These are phyloP conservation scores for Coemansia sp. DNA, from an alignment of 192 early-diverging fungal species.

Conservation along the genomic window DNA sequence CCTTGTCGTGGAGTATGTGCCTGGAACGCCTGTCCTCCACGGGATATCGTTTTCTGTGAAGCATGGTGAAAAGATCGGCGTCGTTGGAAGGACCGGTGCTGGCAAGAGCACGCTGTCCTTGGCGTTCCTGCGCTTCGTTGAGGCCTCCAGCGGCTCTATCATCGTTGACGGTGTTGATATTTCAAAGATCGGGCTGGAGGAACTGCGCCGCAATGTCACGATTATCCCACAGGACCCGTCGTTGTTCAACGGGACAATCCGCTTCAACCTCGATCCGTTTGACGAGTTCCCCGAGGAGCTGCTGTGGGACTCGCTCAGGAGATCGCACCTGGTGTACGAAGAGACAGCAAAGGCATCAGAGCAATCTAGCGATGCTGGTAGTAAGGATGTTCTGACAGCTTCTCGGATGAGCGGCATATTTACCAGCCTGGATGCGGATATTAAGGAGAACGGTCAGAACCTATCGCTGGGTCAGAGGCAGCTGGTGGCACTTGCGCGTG, in stretches of 20 bases:
- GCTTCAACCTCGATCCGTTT: conserved; percentile 92
- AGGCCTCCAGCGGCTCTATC: conserved; percentile 65
- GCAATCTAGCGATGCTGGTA: not conserved
- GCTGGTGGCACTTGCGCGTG: conserved; percentile 75
- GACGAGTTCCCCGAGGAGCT: conserved; percentile 71
- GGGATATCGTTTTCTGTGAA: conserved; percentile 69
- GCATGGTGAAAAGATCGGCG: conserved; percentile 80
- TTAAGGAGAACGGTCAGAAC: conserved; percentile 82
- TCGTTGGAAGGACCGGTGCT: conserved; percentile 90
- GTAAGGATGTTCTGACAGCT: not conserved
- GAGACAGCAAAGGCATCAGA: not conserved
- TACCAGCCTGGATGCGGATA: conserved; percentile 62
- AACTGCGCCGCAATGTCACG: conserved; percentile 74
- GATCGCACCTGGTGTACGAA: conserved; percentile 67
- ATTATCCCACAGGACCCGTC: conserved; percentile 94
- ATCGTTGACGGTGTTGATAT: conserved; percentile 78
- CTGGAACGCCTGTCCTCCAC: conserved; percentile 77
- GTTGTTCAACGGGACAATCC: conserved; percentile 73
- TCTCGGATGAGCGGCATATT: conserved; percentile 30
- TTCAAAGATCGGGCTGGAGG: conserved; percentile 67
- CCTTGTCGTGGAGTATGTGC: conserved; percentile 74
- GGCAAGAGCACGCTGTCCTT: conserved; percentile 78
- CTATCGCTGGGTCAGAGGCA: conserved; percentile 81
- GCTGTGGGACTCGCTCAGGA: conserved; percentile 74
- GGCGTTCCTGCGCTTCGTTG: conserved; percentile 77